These are phyloP conservation scores for Eutrema salsugineum DNA, from an alignment of 441 rosid species.

Conservation along the genomic window DNA sequence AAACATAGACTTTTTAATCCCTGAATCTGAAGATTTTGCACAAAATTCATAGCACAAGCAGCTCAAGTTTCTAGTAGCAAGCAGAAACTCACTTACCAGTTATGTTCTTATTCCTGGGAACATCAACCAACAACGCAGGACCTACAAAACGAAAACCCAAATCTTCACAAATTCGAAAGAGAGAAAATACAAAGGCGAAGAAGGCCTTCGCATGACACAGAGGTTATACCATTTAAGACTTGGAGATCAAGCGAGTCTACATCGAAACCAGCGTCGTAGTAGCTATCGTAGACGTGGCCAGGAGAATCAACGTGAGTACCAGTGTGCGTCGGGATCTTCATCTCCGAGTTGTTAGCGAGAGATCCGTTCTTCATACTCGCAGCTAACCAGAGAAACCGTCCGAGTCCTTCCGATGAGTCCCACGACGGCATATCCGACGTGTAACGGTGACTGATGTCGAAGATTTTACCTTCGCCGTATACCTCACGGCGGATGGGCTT, in stretches of 20 bases:
- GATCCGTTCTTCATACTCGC: conserved; percentile 77
- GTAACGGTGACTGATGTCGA: conserved; percentile 61
- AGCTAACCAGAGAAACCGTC: conserved; percentile 51
- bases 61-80: background rate
- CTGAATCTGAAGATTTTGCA: background rate
- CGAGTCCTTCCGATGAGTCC: conserved; percentile 46
- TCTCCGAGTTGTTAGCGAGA: conserved; percentile 39
- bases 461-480: conserved; percentile 51
- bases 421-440: conserved; percentile 49
- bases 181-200: background rate
- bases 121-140: conserved; percentile 63
- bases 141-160: conserved; percentile 33
- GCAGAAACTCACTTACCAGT: conserved; percentile 41
- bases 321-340: conserved; percentile 60
- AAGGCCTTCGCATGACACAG: background rate
- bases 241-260: conserved; percentile 65
- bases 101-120: conserved; percentile 56
- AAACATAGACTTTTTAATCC: background rate
- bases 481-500: conserved; percentile 60
- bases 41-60: background rate
- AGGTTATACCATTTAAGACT: conserved; percentile 53
- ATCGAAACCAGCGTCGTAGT: conserved; percentile 72
- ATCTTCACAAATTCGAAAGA: background rate
- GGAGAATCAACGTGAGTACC: conserved; percentile 88
- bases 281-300: conserved; percentile 61